Conservation (phyloP, 179 eudicot species). For the Spergularia azorica region DNA sequence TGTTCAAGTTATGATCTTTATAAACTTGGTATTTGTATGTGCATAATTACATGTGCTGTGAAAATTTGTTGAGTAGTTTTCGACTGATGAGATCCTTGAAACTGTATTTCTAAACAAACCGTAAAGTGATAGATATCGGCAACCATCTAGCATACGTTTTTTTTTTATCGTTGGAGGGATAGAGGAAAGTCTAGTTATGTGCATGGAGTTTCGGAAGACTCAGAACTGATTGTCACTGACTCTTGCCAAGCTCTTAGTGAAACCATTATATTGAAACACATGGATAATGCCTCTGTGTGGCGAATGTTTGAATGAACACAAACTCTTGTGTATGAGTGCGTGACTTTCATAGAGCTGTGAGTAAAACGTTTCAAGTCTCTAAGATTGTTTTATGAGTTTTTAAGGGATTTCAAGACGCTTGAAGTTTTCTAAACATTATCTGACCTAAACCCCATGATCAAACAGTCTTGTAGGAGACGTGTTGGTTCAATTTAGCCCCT, state of each 20-base stretch:
- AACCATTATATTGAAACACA: background rate
- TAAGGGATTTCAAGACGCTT: too few relatives aligned
- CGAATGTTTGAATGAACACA: too few relatives aligned
- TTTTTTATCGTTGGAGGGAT: background rate
- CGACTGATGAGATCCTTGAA: background rate
- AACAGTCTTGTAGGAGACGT: background rate
- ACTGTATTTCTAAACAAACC: background rate
- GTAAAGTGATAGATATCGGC: background rate
- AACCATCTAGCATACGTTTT: background rate
- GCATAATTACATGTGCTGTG: background rate
- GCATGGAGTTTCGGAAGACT: background rate
- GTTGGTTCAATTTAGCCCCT: background rate
- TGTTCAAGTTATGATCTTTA: slow-evolving; percentile 9
- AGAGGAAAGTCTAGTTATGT: background rate
- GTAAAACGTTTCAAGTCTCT: too few relatives aligned
- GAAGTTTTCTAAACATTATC: too few relatives aligned
- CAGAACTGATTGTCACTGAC: background rate
- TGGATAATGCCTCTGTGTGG: too few relatives aligned
- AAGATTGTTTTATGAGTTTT: too few relatives aligned
- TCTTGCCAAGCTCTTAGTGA: background rate
- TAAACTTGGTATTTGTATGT: background rate
- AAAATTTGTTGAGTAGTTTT: background rate
- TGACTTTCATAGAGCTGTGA: too few relatives aligned
- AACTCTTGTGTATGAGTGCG: too few relatives aligned
- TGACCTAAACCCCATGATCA: background rate